A percentile compares a stretch with the other conserved stretches of the same genome.
phyloP scores from a whole-genome alignment of 2,329 filamentous ascomycete genomes.

The Aureobasidium mangrovei region DNA sequence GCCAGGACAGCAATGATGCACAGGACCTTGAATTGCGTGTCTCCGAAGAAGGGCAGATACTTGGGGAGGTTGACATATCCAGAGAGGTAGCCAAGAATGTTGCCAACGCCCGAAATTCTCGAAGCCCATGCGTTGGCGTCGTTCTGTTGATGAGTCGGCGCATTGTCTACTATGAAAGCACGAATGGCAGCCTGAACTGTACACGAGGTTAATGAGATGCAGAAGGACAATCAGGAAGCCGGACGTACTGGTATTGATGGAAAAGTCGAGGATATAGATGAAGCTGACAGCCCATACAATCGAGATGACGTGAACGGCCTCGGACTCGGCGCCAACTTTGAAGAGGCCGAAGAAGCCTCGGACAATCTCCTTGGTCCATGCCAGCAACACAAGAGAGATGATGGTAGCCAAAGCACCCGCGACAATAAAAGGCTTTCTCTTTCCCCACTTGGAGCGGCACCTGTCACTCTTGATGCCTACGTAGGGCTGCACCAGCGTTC shows the following conservation, averaged over 20 bases:
- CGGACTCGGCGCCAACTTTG: slow-evolving; percentile 57
- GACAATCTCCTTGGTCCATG: slow-evolving; percentile 49
- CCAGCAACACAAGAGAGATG: slow-evolving; percentile 40
- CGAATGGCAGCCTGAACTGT: slow-evolving; percentile 80
- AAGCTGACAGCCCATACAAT: slow-evolving; percentile 75
- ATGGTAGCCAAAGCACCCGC: slow-evolving; percentile 42
- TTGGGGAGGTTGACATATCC: slow-evolving; percentile 73
- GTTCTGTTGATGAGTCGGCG: slow-evolving; percentile 87
- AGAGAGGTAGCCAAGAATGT: slow-evolving; percentile 82
- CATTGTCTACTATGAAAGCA: slow-evolving; percentile 88
- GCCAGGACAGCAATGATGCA: slow-evolving; percentile 74
- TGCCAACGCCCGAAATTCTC: slow-evolving; percentile 75
- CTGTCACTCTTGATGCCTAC: slow-evolving; percentile 46
- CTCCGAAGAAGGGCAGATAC: slow-evolving; percentile 68
- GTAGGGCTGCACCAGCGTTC: slow-evolving; percentile 45
- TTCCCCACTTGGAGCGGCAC: slow-evolving; percentile 40
- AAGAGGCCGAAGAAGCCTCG: slow-evolving; percentile 57
- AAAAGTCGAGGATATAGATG: slow-evolving; percentile 86
- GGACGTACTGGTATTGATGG: slow-evolving; percentile 75
- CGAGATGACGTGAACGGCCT: slow-evolving; percentile 54
- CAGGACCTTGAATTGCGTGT: slow-evolving; percentile 87
- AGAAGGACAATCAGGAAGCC: background rate
- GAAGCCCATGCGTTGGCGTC: slow-evolving; percentile 91
- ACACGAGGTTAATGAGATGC: slow-evolving; percentile 5
- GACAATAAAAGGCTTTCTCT: slow-evolving; percentile 45